A percentile compares a stretch with the other conserved stretches of the same genome.
phyloP scores from a whole-genome alignment of 164 flowering plant genomes.

The Liriodendron chinense region DNA sequence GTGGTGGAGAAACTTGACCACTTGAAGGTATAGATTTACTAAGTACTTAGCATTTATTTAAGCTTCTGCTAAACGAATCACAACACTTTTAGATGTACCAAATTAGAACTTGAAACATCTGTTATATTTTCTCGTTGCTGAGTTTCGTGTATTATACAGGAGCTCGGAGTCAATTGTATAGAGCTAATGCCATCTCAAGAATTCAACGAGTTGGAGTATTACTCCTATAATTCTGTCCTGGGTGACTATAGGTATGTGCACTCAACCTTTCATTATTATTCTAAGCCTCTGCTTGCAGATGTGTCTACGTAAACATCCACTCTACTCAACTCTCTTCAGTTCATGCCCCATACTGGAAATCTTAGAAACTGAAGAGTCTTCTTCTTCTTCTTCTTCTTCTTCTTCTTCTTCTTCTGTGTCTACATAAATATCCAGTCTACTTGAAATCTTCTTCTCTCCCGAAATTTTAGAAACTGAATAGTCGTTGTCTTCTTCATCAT shows the following conservation, averaged over 20 bases:
- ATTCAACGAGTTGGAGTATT: constrained; percentile 93
- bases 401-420: no score
- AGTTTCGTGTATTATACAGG: constrained; percentile 37
- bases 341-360: no score
- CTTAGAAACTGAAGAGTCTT: neutral
- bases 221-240: constrained; percentile 70
- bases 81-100: neutral
- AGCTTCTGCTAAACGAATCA: neutral
- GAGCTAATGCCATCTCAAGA: constrained; percentile 99
- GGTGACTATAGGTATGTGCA: constrained; percentile 70
- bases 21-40: constrained; percentile 56
- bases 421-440: no score
- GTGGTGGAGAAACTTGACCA: constrained; percentile 90
- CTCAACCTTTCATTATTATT: neutral
- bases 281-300: neutral
- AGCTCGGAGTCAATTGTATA: constrained; percentile 89
- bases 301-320: no score
- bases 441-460: no score
- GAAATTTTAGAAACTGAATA: neutral
- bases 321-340: no score
- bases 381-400: neutral
- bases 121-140: neutral
- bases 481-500: no score
- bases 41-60: neutral
- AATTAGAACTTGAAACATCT: neutral